Evolutionary conservation across 2,329 filamentous ascomycete genomes (phyloP), one percentile per base, ranked within the genome.

Genomic region (Cladosporium austrohemisphaericum): DNA sequence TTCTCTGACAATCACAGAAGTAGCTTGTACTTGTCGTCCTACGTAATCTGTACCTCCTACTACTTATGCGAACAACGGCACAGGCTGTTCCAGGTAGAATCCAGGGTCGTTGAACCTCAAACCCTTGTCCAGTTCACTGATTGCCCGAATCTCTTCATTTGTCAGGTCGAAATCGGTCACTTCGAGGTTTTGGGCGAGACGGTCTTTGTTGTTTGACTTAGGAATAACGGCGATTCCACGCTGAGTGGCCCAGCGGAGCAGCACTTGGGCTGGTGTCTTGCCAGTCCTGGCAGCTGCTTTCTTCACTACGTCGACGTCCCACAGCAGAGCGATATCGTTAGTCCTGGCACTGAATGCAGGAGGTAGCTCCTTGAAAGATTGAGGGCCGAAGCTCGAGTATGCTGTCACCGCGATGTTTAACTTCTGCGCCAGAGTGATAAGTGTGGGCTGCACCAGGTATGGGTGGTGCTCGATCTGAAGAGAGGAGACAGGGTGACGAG

Each of bases 381-480:
- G 78, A 20, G 88, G 86, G 25, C 88, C 88, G 63, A 93, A 92
- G 37, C 85, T 88, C 13, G 85, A 90, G 76, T 93, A 94, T 43
- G 86, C 88, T 3, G 88, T 93, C 50, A 94, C 78, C 58, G 77
- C 76, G 60, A 94, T 84, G 53, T 81, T 81, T 71, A 89, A 77
- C 44, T 74, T 71, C 73, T 85, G 76, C 60, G 84, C 85, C 41
- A 88, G 80, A 60, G 80, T 73, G 61, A 93, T 68, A 43, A 94
- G 79, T 46, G 82, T 77, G 51, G 75, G 70, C 76, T 94, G 88
- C 53, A 86, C 84, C 51, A 92, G 80, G 78, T 91, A 93, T 20
- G 88, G 88, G 77, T 94, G 88, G 74, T 92, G 87, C 76, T 94
- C 88, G 69, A 94, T 84, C 76, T 94, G 88, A 53, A 93, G 83